Conservation (phyloP, 148 eudicot genomes). For the Gaultheria prostrata region DNA sequence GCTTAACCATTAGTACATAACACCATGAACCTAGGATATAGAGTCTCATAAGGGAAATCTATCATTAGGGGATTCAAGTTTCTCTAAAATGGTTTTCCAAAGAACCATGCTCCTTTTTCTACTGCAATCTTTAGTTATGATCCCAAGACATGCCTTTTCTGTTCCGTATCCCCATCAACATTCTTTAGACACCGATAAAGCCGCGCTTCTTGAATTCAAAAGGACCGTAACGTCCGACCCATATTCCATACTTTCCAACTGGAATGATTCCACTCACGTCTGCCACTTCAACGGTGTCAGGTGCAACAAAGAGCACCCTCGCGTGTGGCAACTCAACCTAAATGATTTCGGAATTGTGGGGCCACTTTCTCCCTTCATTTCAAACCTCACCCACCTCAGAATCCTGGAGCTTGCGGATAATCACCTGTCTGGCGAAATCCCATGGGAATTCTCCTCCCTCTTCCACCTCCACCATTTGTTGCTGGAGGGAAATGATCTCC, state of each 20-base stretch:
- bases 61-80: neutral
- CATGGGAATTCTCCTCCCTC: conserved; percentile 25
- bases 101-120: conserved; percentile 13
- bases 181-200: conserved; percentile 32
- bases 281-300: conserved; percentile 33
- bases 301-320: conserved; percentile 21
- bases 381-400: conserved; percentile 33
- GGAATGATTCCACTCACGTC: conserved; percentile 31
- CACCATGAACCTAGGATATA: too few species aligned
- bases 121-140: conserved; percentile 8
- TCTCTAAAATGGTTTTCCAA: conserved; percentile 17
- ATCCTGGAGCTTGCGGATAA: conserved; percentile 22
- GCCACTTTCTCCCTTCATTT: conserved; percentile 28
- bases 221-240: conserved; percentile 23
- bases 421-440: conserved; percentile 26
- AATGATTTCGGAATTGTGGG: conserved; percentile 24
- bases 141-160: conserved; percentile 8
- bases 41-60: too few species aligned
- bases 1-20: too few species aligned
- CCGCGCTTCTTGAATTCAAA: conserved; percentile 36
- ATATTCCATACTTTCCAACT: conserved; percentile 22
- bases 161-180: conserved; percentile 2
- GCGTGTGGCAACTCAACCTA: conserved; percentile 25
- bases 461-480: conserved; percentile 15
- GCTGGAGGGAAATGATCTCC: conserved; percentile 26